Evolutionary conservation across 2,329 filamentous ascomycete genomes (phyloP).

Genomic region (Aaosphaeria arxii): DNA sequence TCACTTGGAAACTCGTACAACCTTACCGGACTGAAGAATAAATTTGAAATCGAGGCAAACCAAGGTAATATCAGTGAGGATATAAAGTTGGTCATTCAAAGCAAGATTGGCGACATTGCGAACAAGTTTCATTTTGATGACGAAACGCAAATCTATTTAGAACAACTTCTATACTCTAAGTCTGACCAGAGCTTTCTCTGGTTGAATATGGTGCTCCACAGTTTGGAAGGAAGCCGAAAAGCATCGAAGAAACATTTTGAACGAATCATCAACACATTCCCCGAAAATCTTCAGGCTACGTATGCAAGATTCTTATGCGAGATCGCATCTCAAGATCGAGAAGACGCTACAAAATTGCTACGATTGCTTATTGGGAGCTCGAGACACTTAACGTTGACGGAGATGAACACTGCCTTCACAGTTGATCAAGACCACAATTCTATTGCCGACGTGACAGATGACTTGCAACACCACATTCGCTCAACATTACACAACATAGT

Average conservation of each 20-base stretch:
- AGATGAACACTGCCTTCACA: constrained; percentile 35
- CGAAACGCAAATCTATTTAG: constrained; percentile 14
- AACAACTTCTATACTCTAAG: constrained; percentile 9
- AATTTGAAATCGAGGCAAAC: constrained; percentile 17
- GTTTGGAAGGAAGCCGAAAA: constrained; percentile 18
- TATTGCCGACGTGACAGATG: constrained; percentile 17
- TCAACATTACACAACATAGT: constrained; percentile 30
- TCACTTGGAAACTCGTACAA: not conserved
- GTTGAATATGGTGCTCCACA: not conserved
- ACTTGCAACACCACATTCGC: constrained; percentile 24
- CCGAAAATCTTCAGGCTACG: constrained; percentile 23
- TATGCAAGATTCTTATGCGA: constrained; percentile 29
- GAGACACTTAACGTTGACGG: constrained; percentile 30
- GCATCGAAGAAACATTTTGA: constrained; percentile 14
- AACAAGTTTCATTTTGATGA: constrained; percentile 10
- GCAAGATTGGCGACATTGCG: not conserved
- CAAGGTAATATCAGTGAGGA: constrained; percentile 21
- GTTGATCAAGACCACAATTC: constrained; percentile 16
- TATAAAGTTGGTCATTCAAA: constrained; percentile 15
- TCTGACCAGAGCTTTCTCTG: not conserved
- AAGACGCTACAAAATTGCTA: constrained; percentile 25
- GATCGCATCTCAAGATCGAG: constrained; percentile 21
- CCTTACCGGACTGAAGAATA: not conserved
- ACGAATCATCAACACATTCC: constrained; percentile 29
- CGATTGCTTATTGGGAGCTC: constrained; percentile 33